Evolutionary conservation across 306 rosid species (phyloP).

Genomic region (Luffa aegyptiaca): DNA sequence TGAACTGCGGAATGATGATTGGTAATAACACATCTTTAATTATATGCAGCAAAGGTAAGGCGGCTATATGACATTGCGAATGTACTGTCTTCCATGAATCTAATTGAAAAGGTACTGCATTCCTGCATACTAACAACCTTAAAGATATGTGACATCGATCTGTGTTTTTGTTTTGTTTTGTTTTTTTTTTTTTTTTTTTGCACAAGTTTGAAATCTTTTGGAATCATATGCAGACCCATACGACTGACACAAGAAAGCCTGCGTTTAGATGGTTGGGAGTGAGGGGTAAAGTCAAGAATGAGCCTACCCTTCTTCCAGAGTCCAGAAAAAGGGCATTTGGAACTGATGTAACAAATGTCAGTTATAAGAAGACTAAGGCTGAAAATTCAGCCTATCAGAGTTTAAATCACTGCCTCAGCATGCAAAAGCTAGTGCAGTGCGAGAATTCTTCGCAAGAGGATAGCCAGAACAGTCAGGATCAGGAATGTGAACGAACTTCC

Average conservation of each 20-base stretch:
- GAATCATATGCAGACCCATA: constrained; percentile 26
- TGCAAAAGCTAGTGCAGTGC: constrained; percentile 7
- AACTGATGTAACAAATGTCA: constrained; percentile 33
- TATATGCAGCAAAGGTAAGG: constrained; percentile 42
- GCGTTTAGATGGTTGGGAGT: constrained; percentile 51
- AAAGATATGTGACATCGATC: neutral
- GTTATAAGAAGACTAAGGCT: constrained; percentile 25
- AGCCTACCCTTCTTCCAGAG: constrained; percentile 3
- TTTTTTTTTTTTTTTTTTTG: neutral
- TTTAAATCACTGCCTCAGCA: neutral
- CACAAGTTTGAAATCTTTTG: neutral
- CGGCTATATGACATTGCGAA: constrained; percentile 53
- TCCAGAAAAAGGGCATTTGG: constrained; percentile 42
- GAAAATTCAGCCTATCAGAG: constrained; percentile 5
- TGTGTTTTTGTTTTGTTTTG: neutral
- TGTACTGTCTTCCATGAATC: constrained; percentile 36
- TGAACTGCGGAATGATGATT: neutral
- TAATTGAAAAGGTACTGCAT: constrained; percentile 43
- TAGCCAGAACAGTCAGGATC: constrained; percentile 12
- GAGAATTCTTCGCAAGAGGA: constrained; percentile 1
- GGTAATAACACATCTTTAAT: neutral
- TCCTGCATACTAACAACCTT: neutral
- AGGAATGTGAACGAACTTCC: constrained; percentile 13
- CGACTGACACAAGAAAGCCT: constrained; percentile 37
- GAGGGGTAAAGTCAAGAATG: constrained; percentile 15